Evolutionary conservation across 1,284 basidiomycete genomes (phyloP).

Genomic region (Leccinum solheimii): DNA sequence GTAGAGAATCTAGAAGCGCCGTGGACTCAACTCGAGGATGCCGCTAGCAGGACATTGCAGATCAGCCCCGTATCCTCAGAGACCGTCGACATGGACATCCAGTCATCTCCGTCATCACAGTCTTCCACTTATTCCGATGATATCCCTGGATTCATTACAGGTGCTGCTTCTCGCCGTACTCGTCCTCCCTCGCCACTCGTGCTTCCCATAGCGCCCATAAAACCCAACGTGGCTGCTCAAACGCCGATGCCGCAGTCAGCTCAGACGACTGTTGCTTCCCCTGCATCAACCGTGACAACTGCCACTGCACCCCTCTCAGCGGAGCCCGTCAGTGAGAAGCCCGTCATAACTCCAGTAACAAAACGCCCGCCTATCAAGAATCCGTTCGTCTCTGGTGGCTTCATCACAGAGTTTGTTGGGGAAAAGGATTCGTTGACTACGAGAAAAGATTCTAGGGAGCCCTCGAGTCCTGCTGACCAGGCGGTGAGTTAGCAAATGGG

Average conservation of each 20-base stretch:
- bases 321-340: conserved; percentile 18
- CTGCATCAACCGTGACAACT: conserved; percentile 22
- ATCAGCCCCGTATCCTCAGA: conserved; percentile 37
- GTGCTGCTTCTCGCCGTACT: conserved; percentile 31
- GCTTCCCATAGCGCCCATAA: conserved; percentile 21
- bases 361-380: conserved; percentile 35
- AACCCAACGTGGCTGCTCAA: conserved; percentile 15
- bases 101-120: conserved; percentile 34
- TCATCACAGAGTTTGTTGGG: conserved; percentile 47
- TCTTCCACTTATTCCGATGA: conserved; percentile 29
- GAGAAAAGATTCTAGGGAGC: conserved; percentile 23
- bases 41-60: conserved; percentile 30
- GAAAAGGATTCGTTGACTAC: conserved; percentile 24
- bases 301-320: conserved; percentile 5
- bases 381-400: conserved; percentile 55
- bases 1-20: conserved; percentile 15
- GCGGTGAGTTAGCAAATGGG: conserved; percentile 13
- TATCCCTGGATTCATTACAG: conserved; percentile 36
- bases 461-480: conserved; percentile 10
- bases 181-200: conserved; percentile 31
- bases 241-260: conserved; percentile 20
- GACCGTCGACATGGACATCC: conserved; percentile 36
- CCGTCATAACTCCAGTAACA: neutral
- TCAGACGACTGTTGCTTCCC: conserved; percentile 21
- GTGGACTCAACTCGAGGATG: conserved; percentile 28